These are phyloP conservation scores for Paragyromitra xinjiangensis DNA, from an alignment of 495 filamentous ascomycete genomes.

Conservation along the genomic window DNA sequence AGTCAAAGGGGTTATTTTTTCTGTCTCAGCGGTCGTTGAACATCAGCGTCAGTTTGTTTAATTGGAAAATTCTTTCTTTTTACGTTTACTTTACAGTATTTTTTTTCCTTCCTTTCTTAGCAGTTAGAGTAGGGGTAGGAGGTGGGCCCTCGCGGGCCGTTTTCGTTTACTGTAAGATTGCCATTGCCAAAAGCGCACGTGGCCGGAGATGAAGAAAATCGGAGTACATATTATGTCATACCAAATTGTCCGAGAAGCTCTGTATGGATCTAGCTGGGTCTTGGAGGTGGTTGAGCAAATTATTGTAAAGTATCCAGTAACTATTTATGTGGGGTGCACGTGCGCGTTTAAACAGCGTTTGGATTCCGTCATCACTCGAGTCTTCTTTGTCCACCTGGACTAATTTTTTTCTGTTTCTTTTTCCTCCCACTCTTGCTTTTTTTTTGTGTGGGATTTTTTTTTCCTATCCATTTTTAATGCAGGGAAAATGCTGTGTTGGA, in stretches of 20 bases:
- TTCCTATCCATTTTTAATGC: constrained; percentile 13
- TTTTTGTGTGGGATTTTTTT: constrained; percentile 1
- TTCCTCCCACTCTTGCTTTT: constrained; percentile 28
- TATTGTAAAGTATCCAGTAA: constrained; percentile 7
- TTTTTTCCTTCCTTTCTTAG: constrained; percentile 26
- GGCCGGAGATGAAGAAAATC: constrained; percentile 38
- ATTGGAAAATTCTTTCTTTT: constrained; percentile 41
- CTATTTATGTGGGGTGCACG: constrained; percentile 10
- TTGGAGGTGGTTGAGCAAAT: background rate
- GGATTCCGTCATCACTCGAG: background rate
- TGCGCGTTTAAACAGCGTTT: constrained; percentile 18
- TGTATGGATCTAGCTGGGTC: no score
- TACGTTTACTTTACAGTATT: constrained; percentile 27
- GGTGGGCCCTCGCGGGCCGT: constrained; percentile 38
- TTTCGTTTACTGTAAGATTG: constrained; percentile 47
- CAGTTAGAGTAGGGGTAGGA: constrained; percentile 41
- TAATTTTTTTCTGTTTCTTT: background rate
- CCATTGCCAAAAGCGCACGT: constrained; percentile 34
- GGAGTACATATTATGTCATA: constrained; percentile 42
- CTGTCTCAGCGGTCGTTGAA: constrained; percentile 31
- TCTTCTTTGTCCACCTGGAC: constrained; percentile 11
- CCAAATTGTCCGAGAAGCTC: constrained; percentile 10
- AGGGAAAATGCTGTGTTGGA: constrained; percentile 29
- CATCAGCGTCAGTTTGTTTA: constrained; percentile 45
- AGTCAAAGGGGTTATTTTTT: constrained; percentile 35